Percentiles rank a stretch among this genome's conserved stretches.
Evolutionary conservation across 805 yeast species (phyloP).

Genomic region (Isabelozyma heimii): DNA sequence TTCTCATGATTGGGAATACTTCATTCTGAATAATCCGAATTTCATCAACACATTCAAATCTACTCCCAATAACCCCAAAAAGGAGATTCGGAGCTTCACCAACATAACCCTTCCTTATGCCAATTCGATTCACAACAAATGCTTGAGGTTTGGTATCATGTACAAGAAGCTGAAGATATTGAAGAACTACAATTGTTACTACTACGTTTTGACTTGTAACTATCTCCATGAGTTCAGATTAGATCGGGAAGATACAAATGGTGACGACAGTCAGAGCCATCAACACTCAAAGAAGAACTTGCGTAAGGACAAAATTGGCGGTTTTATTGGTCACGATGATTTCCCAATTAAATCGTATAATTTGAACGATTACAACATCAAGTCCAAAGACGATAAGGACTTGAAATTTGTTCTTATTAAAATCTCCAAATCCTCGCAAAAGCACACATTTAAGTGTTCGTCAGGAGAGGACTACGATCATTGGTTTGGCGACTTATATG

Average conservation of each 20-base stretch:
- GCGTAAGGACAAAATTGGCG: constrained; percentile 35
- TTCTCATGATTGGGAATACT: constrained; percentile 36
- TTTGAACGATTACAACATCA: constrained; percentile 34
- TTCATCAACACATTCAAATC: constrained; percentile 48
- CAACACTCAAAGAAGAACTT: constrained; percentile 5
- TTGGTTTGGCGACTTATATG: constrained; percentile 57
- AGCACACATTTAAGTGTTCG: constrained; percentile 44
- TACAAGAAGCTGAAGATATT: constrained; percentile 41
- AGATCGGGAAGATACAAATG: constrained; percentile 17
- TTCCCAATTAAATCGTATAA: constrained; percentile 40
- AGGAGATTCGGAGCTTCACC: constrained; percentile 45
- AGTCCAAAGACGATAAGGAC: constrained; percentile 28
- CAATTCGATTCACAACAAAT: constrained; percentile 36
- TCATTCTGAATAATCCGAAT: constrained; percentile 42
- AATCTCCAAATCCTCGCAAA: constrained; percentile 23
- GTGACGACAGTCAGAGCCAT: background rate
- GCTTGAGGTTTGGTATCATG: constrained; percentile 38
- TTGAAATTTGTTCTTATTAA: constrained; percentile 34
- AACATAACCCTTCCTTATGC: constrained; percentile 31
- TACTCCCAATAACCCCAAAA: constrained; percentile 46
- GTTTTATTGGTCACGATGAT: constrained; percentile 39
- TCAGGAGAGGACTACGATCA: constrained; percentile 40
- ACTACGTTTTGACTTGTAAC: constrained; percentile 40
- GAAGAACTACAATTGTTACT: constrained; percentile 35
- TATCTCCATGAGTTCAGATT: constrained; percentile 42